Conservation (phyloP, 768 basidiomycete genomes). For the Chalciporus sphaerocephalus region DNA sequence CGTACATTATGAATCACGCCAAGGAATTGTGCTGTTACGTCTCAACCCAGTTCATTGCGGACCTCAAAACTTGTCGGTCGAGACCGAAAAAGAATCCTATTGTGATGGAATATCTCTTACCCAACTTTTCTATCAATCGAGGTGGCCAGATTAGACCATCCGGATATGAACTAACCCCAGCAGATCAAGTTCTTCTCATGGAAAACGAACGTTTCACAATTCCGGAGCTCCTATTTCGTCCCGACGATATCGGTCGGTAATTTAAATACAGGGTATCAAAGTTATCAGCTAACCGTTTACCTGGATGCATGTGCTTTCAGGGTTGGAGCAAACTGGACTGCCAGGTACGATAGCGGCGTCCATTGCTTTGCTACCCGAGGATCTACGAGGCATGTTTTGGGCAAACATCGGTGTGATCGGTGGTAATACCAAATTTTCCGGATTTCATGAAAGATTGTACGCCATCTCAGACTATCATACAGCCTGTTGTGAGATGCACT, state of each 20-base stretch:
- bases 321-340: slow-evolving; percentile 78
- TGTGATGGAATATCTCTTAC: slow-evolving; percentile 85
- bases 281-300: slow-evolving; percentile 5
- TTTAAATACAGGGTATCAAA: slow-evolving; percentile 9
- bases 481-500: slow-evolving; percentile 14
- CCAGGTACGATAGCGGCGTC: slow-evolving; percentile 70
- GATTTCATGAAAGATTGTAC: slow-evolving; percentile 74
- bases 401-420: slow-evolving; percentile 88
- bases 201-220: slow-evolving; percentile 89
- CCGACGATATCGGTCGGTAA: slow-evolving; percentile 78
- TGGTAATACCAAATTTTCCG: slow-evolving; percentile 72
- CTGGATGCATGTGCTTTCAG: slow-evolving; percentile 33
- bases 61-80: slow-evolving; percentile 67
- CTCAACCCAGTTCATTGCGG: slow-evolving; percentile 61
- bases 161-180: slow-evolving; percentile 50
- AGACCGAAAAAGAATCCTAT: slow-evolving; percentile 60
- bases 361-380: slow-evolving; percentile 71
- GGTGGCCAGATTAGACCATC: slow-evolving; percentile 52
- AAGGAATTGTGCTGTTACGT: slow-evolving; percentile 91
- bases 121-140: slow-evolving; percentile 73
- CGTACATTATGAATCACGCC: slow-evolving; percentile 87
- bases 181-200: slow-evolving; percentile 75
- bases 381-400: slow-evolving; percentile 93
- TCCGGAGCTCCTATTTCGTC: slow-evolving; percentile 89
- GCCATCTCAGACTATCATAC: slow-evolving; percentile 27